These are phyloP conservation scores for Irpex rosettiformis DNA, from an alignment of 1,284 basidiomycete genomes.

Conservation along the genomic window DNA sequence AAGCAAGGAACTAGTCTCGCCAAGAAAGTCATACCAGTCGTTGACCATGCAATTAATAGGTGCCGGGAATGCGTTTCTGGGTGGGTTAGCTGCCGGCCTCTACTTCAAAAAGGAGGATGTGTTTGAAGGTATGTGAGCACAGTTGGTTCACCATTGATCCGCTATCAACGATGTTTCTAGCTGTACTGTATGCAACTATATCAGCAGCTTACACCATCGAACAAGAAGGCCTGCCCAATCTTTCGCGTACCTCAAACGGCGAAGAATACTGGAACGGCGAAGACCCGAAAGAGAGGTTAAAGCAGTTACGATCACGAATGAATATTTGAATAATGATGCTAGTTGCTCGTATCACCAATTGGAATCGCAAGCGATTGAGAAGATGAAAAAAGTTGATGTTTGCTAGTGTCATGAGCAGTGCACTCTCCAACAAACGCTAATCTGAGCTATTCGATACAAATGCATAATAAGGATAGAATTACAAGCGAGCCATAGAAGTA, in stretches of 20 bases:
- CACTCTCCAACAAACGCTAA: too few species aligned
- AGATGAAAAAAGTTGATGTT: too few species aligned
- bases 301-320: conserved; percentile 34
- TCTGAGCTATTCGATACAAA: neutral
- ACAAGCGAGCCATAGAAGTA: neutral
- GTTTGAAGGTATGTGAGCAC: conserved; percentile 50
- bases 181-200: conserved; percentile 68
- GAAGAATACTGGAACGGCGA: conserved; percentile 68
- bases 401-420: too few species aligned
- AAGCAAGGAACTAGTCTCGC: neutral
- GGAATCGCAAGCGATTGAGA: too few species aligned
- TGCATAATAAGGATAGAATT: neutral
- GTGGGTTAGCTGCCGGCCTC: conserved; percentile 78
- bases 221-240: conserved; percentile 69
- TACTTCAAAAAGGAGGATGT: conserved; percentile 54
- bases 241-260: conserved; percentile 25
- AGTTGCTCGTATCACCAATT: too few species aligned
- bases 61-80: conserved; percentile 86
- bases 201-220: conserved; percentile 85
- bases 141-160: neutral
- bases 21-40: conserved; percentile 12
- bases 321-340: too few species aligned
- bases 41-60: conserved; percentile 40
- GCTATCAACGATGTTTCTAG: conserved; percentile 33
- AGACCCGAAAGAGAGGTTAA: conserved; percentile 51